Evolutionary conservation across 768 basidiomycete genomes (phyloP), one percentile per base, ranked within the genome.

Genomic region (Hortiboletus flavorubellus): DNA sequence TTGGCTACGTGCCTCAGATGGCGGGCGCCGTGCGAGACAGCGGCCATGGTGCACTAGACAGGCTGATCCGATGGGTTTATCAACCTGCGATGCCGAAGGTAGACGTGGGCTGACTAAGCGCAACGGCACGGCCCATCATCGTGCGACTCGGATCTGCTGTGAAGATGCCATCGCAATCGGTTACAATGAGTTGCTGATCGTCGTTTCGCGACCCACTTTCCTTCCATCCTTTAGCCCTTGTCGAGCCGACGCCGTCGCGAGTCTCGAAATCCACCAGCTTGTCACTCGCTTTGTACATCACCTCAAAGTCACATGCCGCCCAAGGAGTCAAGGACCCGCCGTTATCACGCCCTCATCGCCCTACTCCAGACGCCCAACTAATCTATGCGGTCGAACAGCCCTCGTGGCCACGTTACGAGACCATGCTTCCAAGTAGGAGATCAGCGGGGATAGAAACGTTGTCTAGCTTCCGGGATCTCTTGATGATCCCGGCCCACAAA

Each of bases 21-120:
- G 53, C 65, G 70, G 30, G 29, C 21, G 14, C 68, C 65, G 41
- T 63, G 64, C 53, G 55, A 67, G 59, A 71, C 54, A 30, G 55
- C 59, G 3, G 59, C 61, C 70, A 70, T 69, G 55, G 3, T 15
- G 41, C 8, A 23, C 34, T 16, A n/a, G n/a, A 16, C 33, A 8
- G n/a, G 10, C 10, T 10, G 2, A n/a, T n/a, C n/a, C n/a, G 15
- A 21, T 21, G 21, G 21, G 21, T 21, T 21, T 21, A 21, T 21
- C 21, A 21, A 21, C 21, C 21, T 21, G 21, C 21, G 1, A 48
- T 56, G 64, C 65, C 61, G 61, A 47, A 49, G 35, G 46, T 6
- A 43, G 48, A 43, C 61, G 59, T 64, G 0, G 33, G 40, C 56
- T 66, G 65, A 68, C 57, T 67, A 57, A 66, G 58, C 53, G 23